These are phyloP conservation scores for Ballota nigra DNA, from an alignment of 257 asterid species.

Conservation along the genomic window DNA sequence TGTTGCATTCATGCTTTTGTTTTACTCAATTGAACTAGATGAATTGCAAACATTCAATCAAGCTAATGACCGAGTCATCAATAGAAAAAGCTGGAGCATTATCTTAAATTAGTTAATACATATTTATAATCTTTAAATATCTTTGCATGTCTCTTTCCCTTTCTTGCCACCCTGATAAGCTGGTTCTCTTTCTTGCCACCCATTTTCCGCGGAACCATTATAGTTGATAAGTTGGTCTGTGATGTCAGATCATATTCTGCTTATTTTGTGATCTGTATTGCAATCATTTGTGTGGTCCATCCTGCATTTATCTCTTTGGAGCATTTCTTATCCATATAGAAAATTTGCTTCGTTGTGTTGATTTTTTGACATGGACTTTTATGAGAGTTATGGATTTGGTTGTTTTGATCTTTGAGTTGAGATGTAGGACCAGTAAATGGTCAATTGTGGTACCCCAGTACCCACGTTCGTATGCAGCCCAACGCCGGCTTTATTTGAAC, in stretches of 20 bases:
- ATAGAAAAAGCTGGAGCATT: conserved; percentile 6
- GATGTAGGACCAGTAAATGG: not conserved
- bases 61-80: not conserved
- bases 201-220: not conserved
- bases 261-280: not conserved
- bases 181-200: not conserved
- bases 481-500: not conserved
- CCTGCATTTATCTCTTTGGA: not conserved
- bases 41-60: conserved; percentile 8
- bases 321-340: not conserved
- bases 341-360: conserved; percentile 4
- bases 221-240: not conserved
- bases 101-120: not conserved
- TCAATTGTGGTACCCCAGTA: not conserved
- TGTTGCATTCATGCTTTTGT: conserved; percentile 11
- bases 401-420: not conserved
- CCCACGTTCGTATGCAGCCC: no score
- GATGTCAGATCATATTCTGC: not conserved
- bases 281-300: not conserved
- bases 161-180: not conserved
- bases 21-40: conserved; percentile 7
- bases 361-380: conserved; percentile 6
- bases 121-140: not conserved
- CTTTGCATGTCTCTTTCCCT: not conserved
- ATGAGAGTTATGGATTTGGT: not conserved